Evolutionary conservation across 2,329 filamentous ascomycete species (phyloP), one percentile per base, ranked within the genome.

Genomic region (Arthrobotrys sinensis): DNA sequence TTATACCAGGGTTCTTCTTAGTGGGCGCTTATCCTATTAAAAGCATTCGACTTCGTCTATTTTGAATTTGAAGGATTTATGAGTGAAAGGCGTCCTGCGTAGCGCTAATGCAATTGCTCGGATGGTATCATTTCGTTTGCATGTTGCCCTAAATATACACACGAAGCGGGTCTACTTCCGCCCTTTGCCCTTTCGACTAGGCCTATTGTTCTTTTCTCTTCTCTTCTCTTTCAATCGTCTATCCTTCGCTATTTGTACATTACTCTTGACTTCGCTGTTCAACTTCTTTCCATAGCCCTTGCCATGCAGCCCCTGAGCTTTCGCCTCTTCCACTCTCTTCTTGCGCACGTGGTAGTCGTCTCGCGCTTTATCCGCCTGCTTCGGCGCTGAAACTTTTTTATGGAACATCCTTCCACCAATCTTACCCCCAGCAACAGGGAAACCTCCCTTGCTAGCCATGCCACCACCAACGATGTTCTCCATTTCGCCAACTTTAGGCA

Each of bases 331-430:
- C 16, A 96, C 91, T 83, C 93, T 91, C 90, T 94, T 94, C 90
- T 96, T 97, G 86, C 92, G 91, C 83, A 91, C 90, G 80, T 96
- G 88, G 85, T 93, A 99, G 85, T 99, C 95, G 84, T 95, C 94
- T 79, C 96, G 89, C 85, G 89, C 95, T 86, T 92, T 95, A 87
- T 99, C 96, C 6, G 96, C 94, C 82, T 93, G 90, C 88, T 97
- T 98, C 80, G 96, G 96, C 71, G 94, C 94, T 85, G 89, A 91
- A 83, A 96, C 91, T 84, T 91, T 89, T 85, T 92, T 95, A 86
- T 99, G 96, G 40, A 81, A 82, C 81, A 82, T 81, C 52, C 76
- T 80, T 11, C 81, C 81, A 10, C 81, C 79, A 34, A 79, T 65
- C 66, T 69, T 81, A 12, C 80, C 81, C 1, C 81, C 81, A 38